Evolutionary conservation across 2,329 filamentous ascomycete species (phyloP).

Genomic region (Beauveria varroae): DNA sequence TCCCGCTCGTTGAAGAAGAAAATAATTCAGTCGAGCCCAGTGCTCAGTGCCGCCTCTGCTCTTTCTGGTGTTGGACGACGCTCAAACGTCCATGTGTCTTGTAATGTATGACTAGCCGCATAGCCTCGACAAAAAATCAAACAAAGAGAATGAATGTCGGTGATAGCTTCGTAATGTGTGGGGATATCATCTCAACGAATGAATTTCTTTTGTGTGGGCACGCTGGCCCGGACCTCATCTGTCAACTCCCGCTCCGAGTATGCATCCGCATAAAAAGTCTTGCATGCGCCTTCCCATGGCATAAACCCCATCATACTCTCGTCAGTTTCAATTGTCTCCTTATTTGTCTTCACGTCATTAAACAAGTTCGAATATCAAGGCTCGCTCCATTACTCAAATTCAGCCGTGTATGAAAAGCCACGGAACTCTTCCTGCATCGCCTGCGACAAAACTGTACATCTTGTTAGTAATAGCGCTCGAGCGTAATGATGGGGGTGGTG

Average conservation of each 20-base stretch:
- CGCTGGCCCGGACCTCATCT: not conserved
- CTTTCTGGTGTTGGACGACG: not conserved
- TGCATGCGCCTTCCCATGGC: not conserved
- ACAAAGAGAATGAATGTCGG: not conserved
- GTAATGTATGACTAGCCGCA: not conserved
- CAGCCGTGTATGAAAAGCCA: slow-evolving; percentile 93
- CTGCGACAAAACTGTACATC: slow-evolving; percentile 73
- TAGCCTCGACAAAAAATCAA: not conserved
- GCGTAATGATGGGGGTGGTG: not conserved
- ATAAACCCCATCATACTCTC: not conserved
- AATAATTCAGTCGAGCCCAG: not conserved
- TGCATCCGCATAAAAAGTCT: not conserved
- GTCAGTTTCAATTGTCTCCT: not conserved
- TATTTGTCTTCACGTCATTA: not conserved
- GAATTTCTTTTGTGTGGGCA: not conserved
- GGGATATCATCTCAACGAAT: slow-evolving; percentile 1
- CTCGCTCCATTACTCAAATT: slow-evolving; percentile 58
- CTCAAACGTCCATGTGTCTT: not conserved
- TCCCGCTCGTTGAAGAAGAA: not conserved
- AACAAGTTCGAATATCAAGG: slow-evolving; percentile 10
- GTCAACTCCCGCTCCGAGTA: slow-evolving; percentile 3
- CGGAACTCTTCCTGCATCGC: slow-evolving; percentile 99
- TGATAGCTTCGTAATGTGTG: not conserved
- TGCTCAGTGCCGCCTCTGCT: not conserved
- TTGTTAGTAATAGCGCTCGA: slow-evolving; percentile 4